Conservation (phyloP, 345 rosid genomes). For the Brassica rapa region DNA sequence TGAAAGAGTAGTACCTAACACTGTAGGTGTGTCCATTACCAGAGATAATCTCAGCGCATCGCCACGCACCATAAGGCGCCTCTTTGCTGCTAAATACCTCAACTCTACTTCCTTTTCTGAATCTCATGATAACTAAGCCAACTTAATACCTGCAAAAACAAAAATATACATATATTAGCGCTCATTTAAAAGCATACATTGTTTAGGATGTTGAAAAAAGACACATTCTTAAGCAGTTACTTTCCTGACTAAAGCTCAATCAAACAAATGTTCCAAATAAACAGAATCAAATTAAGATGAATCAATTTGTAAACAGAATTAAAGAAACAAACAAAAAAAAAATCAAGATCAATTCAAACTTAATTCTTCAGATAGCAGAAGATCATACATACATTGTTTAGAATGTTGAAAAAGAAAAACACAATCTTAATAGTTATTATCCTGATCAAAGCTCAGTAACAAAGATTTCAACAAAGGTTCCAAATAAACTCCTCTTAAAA, state of each 20-base stretch:
- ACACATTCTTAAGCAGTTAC: no score
- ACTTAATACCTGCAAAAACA: slow-evolving; percentile 28
- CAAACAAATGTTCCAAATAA: no score
- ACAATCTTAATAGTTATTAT: background rate
- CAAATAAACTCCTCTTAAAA: background rate
- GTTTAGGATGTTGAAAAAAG: no score
- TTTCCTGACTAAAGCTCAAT: no score
- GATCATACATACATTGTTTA: background rate
- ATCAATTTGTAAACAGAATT: no score
- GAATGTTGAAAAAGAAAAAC: background rate
- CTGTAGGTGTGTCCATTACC: slow-evolving; percentile 69
- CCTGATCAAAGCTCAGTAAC: background rate
- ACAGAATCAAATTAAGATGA: no score
- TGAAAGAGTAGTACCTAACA: slow-evolving; percentile 45
- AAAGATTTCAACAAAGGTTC: background rate
- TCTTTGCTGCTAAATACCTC: slow-evolving; percentile 65
- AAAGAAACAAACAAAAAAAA: background rate
- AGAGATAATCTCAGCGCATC: slow-evolving; percentile 57
- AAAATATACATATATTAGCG: background rate
- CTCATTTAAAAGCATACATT: background rate
- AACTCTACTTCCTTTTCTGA: slow-evolving; percentile 65
- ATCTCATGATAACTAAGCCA: slow-evolving; percentile 50
- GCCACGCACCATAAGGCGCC: slow-evolving; percentile 64
- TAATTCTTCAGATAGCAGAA: no score
- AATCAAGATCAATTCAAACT: background rate